Conservation (phyloP, 495 filamentous ascomycete species). For the Lasiosphaeria miniovina region DNA sequence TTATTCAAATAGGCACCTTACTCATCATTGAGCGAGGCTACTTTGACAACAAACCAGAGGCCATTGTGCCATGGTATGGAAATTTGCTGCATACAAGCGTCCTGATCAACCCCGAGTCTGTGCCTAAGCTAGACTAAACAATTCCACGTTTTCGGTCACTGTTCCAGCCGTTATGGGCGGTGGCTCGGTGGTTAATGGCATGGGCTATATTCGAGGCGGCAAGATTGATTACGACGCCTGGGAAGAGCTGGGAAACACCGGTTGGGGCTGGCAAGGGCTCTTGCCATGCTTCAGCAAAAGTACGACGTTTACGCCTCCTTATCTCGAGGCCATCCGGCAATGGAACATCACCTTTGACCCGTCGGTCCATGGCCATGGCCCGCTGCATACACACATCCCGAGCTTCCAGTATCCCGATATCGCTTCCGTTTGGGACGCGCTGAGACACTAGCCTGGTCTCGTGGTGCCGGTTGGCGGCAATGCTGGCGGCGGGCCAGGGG, state of each 20-base stretch:
- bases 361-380: slow-evolving; percentile 21
- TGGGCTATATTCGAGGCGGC: slow-evolving; percentile 49
- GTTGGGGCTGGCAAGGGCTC: slow-evolving; percentile 57
- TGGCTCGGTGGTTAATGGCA: slow-evolving; percentile 42
- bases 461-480: slow-evolving; percentile 9
- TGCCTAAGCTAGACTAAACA: slow-evolving; percentile 26
- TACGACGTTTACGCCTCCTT: slow-evolving; percentile 27
- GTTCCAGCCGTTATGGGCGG: slow-evolving; percentile 41
- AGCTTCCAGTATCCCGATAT: slow-evolving; percentile 27
- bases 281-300: slow-evolving; percentile 47
- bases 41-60: slow-evolving; percentile 28
- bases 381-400: slow-evolving; percentile 21
- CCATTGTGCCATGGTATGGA: slow-evolving; percentile 25
- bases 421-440: slow-evolving; percentile 19
- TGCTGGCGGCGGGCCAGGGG: slow-evolving; percentile 17
- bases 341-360: slow-evolving; percentile 27
- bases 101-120: slow-evolving; percentile 27
- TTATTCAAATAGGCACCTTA: slow-evolving; percentile 28
- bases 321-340: slow-evolving; percentile 25
- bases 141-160: slow-evolving; percentile 18
- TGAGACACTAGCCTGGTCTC: slow-evolving; percentile 11
- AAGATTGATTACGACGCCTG: slow-evolving; percentile 60
- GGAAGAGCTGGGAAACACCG: slow-evolving; percentile 57
- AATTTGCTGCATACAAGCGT: slow-evolving; percentile 21
- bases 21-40: slow-evolving; percentile 45